Percentiles rank a stretch among this genome's conserved stretches.
Evolutionary conservation across 2,329 filamentous ascomycete genomes (phyloP).

Genomic region (Aspergillus ruber): DNA sequence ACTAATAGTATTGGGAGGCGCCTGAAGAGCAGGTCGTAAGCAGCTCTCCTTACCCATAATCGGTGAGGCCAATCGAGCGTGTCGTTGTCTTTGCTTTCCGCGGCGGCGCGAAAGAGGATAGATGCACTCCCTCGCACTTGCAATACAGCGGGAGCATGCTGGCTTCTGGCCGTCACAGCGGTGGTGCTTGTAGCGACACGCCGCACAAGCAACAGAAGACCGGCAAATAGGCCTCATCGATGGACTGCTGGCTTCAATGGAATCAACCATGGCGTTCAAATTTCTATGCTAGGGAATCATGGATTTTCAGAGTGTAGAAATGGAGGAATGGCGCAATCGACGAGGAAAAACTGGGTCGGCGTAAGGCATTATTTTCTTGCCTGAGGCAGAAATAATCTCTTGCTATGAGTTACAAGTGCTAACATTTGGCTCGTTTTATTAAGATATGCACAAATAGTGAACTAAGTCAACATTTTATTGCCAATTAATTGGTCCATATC

Average conservation of each 20-base stretch:
- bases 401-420: too few relatives aligned
- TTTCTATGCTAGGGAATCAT: neutral
- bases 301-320: too few relatives aligned
- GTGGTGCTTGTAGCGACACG: constrained; percentile 32
- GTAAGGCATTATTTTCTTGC: too few relatives aligned
- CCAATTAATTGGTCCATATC: too few relatives aligned
- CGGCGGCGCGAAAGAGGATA: constrained; percentile 45
- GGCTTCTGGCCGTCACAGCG: constrained; percentile 42
- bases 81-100: constrained; percentile 11
- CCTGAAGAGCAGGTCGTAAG: neutral
- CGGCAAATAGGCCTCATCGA: neutral
- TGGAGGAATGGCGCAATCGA: too few relatives aligned
- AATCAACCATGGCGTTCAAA: neutral
- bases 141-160: constrained; percentile 37
- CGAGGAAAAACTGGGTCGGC: too few relatives aligned
- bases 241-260: neutral
- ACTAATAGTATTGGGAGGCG: too few relatives aligned
- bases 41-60: neutral
- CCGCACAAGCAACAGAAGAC: constrained; percentile 12
- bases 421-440: too few relatives aligned
- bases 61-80: neutral
- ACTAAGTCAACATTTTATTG: too few relatives aligned
- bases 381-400: too few relatives aligned
- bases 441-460: too few relatives aligned
- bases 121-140: constrained; percentile 33